phyloP scores from a whole-genome alignment of 2,329 filamentous ascomycete species.

The Amylocarpus encephaloides region DNA sequence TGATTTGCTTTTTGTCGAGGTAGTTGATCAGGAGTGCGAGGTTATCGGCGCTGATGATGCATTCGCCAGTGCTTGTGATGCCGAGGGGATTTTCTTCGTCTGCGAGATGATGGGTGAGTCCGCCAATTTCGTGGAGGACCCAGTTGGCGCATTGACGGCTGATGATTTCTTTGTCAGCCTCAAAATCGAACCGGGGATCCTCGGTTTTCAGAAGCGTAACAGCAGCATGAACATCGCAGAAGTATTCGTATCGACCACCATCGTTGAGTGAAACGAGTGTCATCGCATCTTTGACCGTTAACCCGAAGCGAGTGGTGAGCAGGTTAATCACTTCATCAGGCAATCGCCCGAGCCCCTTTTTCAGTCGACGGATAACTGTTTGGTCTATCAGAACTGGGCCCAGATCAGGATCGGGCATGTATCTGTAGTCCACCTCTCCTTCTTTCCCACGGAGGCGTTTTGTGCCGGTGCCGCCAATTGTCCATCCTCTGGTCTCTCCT shows the following conservation, averaged over 20 bases:
- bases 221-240: slow-evolving; percentile 56
- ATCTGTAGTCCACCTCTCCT: slow-evolving; percentile 94
- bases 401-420: slow-evolving; percentile 96
- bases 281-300: slow-evolving; percentile 77
- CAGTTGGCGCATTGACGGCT: slow-evolving; percentile 52
- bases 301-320: slow-evolving; percentile 55
- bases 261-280: slow-evolving; percentile 72
- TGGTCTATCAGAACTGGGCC: slow-evolving; percentile 68
- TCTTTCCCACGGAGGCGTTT: slow-evolving; percentile 82
- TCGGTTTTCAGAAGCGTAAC: slow-evolving; percentile 8
- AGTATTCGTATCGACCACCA: slow-evolving; percentile 76
- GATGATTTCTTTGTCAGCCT: slow-evolving; percentile 20
- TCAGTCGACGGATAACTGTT: slow-evolving; percentile 61
- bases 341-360: slow-evolving; percentile 56
- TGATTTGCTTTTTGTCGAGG: slow-evolving; percentile 39
- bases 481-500: slow-evolving; percentile 91
- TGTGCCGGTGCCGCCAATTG: slow-evolving; percentile 76
- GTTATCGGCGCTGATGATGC: slow-evolving; percentile 19
- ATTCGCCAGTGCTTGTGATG: slow-evolving; percentile 22
- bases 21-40: slow-evolving; percentile 41
- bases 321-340: slow-evolving; percentile 65
- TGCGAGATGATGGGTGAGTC: slow-evolving; percentile 47
- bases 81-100: slow-evolving; percentile 23
- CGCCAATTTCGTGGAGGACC: slow-evolving; percentile 71
- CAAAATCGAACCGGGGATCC: not conserved